Evolutionary conservation across 495 filamentous ascomycete genomes (phyloP).

Genomic region (Penicillium longicatenatum): DNA sequence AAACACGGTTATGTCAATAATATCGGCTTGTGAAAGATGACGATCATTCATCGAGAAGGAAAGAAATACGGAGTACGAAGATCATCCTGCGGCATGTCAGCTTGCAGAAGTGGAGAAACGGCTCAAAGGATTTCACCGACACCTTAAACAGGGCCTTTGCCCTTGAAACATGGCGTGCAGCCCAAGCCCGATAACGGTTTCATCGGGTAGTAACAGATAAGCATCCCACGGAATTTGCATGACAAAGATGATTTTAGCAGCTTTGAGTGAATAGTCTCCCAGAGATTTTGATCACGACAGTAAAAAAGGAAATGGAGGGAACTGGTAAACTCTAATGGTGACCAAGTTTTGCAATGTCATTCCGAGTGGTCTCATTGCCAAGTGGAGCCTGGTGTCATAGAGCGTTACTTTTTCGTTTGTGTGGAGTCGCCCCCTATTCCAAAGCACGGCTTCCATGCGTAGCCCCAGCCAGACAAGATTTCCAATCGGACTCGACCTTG

Average conservation of each 20-base stretch:
- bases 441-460: no score
- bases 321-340: neutral
- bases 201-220: neutral
- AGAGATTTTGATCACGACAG: no score
- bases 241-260: neutral
- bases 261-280: no score
- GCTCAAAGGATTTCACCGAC: conserved; percentile 9
- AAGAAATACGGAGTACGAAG: neutral
- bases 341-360: neutral
- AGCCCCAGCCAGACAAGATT: no score
- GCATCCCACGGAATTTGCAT: neutral
- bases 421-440: neutral
- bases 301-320: no score
- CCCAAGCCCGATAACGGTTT: neutral
- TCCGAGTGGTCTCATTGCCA: neutral
- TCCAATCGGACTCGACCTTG: no score
- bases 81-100: conserved; percentile 1
- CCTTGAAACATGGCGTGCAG: neutral
- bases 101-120: conserved; percentile 10
- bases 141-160: neutral
- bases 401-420: neutral
- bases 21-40: neutral
- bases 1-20: neutral
- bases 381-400: neutral
- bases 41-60: neutral